These are phyloP conservation scores for Amborella trichopoda DNA, from an alignment of 164 flowering plant species.

Conservation along the genomic window DNA sequence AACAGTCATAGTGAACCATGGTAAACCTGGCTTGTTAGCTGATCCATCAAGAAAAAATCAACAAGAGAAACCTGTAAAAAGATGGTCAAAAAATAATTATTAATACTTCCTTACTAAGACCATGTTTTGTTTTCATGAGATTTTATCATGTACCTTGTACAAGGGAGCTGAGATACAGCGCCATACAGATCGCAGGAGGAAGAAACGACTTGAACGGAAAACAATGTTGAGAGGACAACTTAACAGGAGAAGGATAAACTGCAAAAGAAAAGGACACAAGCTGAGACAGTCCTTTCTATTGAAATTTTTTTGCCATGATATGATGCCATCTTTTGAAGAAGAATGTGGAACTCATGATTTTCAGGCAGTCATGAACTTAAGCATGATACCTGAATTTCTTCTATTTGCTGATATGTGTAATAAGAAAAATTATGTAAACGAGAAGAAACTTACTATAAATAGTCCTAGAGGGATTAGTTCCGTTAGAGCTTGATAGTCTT, in stretches of 20 bases:
- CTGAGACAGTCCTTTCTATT: too few species aligned
- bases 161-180: slow-evolving; percentile 57
- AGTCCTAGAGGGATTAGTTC: slow-evolving; percentile 43
- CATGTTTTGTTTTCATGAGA: too few species aligned
- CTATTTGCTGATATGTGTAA: not conserved
- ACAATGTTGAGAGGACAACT: slow-evolving; percentile 54
- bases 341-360: too few species aligned
- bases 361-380: not conserved
- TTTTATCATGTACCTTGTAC: slow-evolving; percentile 35
- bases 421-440: not conserved
- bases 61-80: slow-evolving; percentile 36
- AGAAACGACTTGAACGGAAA: slow-evolving; percentile 56
- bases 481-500: slow-evolving; percentile 21
- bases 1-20: too few species aligned
- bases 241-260: slow-evolving; percentile 26
- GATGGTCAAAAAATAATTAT: not conserved
- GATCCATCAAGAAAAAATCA: slow-evolving; percentile 62
- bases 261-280: too few species aligned
- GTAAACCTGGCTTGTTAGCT: slow-evolving; percentile 58
- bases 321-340: too few species aligned
- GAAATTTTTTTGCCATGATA: too few species aligned
- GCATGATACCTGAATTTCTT: too few species aligned
- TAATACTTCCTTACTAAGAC: too few species aligned
- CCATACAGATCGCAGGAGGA: slow-evolving; percentile 29
- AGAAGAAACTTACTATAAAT: slow-evolving; percentile 10